These are phyloP conservation scores for Erysiphe pulchra DNA, from an alignment of 2,329 filamentous ascomycete species.

Conservation along the genomic window DNA sequence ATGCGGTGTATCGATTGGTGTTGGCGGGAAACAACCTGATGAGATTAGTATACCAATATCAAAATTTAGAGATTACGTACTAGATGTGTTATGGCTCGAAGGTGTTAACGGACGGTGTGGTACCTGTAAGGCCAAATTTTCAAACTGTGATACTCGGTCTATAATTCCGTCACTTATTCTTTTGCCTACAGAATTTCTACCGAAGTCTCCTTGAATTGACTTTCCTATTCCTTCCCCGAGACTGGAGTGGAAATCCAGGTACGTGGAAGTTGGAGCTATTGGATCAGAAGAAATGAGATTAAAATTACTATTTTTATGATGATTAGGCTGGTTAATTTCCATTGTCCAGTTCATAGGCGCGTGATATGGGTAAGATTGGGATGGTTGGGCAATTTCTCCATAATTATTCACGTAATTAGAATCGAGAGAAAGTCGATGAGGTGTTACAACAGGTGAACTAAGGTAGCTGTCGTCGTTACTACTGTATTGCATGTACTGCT, in stretches of 20 bases:
- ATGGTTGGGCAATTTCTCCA: constrained; percentile 8
- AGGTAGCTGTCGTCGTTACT: constrained; percentile 26
- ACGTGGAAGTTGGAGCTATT: constrained; percentile 10
- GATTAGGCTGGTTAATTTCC: constrained; percentile 14
- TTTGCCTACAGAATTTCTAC: constrained; percentile 13
- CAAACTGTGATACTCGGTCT: constrained; percentile 33
- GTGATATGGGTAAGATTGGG: constrained; percentile 18
- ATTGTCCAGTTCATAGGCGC: constrained; percentile 13
- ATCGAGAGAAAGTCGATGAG: constrained; percentile 27
- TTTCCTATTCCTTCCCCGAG: constrained; percentile 6
- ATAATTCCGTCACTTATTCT: constrained; percentile 35
- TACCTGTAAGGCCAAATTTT: constrained; percentile 22
- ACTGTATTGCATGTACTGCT: constrained; percentile 10
- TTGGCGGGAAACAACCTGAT: constrained; percentile 38
- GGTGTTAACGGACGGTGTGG: constrained; percentile 32
- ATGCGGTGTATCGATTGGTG: constrained; percentile 38
- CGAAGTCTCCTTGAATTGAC: neutral
- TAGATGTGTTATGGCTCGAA: constrained; percentile 28
- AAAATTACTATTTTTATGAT: constrained; percentile 11
- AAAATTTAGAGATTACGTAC: constrained; percentile 20
- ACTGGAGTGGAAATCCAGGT: constrained; percentile 11
- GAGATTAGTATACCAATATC: constrained; percentile 5
- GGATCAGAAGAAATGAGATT: constrained; percentile 9
- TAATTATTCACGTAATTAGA: constrained; percentile 16
- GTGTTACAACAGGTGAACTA: constrained; percentile 28